Evolutionary conservation across 306 rosid genomes (phyloP).

Genomic region (Citrullus colocynthis): DNA sequence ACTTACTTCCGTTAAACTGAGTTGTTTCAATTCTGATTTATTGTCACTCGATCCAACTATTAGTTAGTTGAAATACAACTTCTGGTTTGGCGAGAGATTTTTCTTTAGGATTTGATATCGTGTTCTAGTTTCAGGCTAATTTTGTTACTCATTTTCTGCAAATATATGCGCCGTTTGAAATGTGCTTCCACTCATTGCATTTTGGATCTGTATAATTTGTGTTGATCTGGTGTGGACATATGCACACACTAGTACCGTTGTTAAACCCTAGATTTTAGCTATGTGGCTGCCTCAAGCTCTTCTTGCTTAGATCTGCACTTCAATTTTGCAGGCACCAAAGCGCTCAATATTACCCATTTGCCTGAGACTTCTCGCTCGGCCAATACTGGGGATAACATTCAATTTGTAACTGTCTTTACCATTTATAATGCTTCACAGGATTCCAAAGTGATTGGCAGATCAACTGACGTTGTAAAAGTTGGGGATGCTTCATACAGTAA

Average conservation of each 20-base stretch:
- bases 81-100: not conserved
- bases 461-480: conserved; percentile 33
- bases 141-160: not conserved
- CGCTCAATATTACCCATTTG: conserved; percentile 48
- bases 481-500: conserved; percentile 57
- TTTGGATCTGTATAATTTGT: not conserved
- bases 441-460: conserved; percentile 22
- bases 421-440: conserved; percentile 44
- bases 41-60: not conserved
- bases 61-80: not conserved
- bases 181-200: not conserved
- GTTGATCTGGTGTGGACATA: not conserved
- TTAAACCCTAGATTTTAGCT: not conserved
- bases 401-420: conserved; percentile 70
- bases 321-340: conserved; percentile 48
- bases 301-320: not conserved
- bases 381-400: conserved; percentile 20
- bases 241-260: not conserved
- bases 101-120: not conserved
- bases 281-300: not conserved
- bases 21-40: not conserved
- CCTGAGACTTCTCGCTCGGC: conserved; percentile 20
- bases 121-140: not conserved
- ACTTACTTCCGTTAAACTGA: not conserved
- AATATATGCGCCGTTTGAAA: not conserved